phyloP scores from a whole-genome alignment of 208 protist species.

The Jaenimonas drosophilae region DNA sequence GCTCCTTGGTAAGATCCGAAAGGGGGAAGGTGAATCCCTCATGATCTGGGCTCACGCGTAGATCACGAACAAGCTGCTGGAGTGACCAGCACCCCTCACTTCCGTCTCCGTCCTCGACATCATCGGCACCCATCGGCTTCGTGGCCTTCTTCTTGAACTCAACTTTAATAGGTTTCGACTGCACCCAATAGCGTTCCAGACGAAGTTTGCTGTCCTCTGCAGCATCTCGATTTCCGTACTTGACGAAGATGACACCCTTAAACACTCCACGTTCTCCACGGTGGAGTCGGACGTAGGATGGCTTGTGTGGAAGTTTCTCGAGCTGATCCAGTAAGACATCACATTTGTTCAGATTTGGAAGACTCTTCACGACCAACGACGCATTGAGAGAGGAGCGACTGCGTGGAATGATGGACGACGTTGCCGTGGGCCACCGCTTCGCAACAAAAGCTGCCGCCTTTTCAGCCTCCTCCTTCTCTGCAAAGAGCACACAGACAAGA shows the following conservation, averaged over 20 bases:
- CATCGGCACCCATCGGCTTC: conserved; percentile 10
- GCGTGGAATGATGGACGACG: conserved; percentile 34
- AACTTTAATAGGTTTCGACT: conserved; percentile 46
- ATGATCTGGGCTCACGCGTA: conserved; percentile 68
- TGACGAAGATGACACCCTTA: conserved; percentile 73
- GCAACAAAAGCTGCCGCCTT: conserved; percentile 35
- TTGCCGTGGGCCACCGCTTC: conserved; percentile 47
- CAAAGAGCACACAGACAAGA: conserved; percentile 61
- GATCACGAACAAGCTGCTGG: conserved; percentile 61
- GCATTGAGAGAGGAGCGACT: conserved; percentile 50
- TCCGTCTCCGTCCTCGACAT: conserved; percentile 1
- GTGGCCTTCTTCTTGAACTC: conserved; percentile 76
- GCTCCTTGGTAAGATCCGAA: conserved; percentile 48
- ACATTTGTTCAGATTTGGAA: conserved; percentile 57
- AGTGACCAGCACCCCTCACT: conserved; percentile 6
- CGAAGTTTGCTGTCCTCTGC: conserved; percentile 86
- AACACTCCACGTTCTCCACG: conserved; percentile 74
- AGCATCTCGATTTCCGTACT: conserved; percentile 88
- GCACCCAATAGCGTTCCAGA: conserved; percentile 56
- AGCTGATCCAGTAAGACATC: conserved; percentile 54
- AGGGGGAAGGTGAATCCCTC: conserved; percentile 58
- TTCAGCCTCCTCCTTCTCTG: conserved; percentile 60
- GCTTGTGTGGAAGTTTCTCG: conserved; percentile 34
- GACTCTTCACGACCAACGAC: conserved; percentile 73
- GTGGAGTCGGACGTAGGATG: conserved; percentile 78